phyloP scores from a whole-genome alignment of 495 filamentous ascomycete species.

The Talaromyces wortmannii region DNA sequence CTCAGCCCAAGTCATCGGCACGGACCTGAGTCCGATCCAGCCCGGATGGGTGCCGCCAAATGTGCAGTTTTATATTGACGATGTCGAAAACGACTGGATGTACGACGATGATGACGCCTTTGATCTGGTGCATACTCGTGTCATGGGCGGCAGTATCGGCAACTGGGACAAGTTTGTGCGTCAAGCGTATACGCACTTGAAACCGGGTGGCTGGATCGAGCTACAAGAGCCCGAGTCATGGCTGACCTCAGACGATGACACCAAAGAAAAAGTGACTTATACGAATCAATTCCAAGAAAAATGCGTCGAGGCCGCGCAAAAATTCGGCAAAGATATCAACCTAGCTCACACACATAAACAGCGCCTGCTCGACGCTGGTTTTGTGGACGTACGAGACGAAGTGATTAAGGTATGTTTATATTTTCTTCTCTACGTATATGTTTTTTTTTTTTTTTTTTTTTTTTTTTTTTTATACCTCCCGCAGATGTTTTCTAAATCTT shows the following conservation, averaged over 20 bases:
- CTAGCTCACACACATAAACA: conserved; percentile 15
- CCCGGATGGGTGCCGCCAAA: conserved; percentile 33
- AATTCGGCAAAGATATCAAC: conserved; percentile 17
- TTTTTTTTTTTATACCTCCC: not conserved
- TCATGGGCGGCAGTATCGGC: conserved; percentile 21
- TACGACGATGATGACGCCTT: conserved; percentile 22
- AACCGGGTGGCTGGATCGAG: conserved; percentile 30
- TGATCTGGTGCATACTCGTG: conserved; percentile 29
- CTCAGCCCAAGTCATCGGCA: conserved; percentile 21
- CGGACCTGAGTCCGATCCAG: conserved; percentile 48
- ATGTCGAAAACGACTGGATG: conserved; percentile 25
- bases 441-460: not conserved
- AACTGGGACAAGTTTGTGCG: conserved; percentile 26
- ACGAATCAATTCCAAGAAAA: conserved; percentile 16
- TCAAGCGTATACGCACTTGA: conserved; percentile 27
- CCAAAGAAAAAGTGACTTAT: conserved; percentile 17
- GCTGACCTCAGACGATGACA: conserved; percentile 20
- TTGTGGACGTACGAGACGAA: conserved; percentile 15
- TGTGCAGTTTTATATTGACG: conserved; percentile 24
- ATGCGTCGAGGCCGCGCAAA: conserved; percentile 2
- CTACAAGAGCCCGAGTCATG: conserved; percentile 25
- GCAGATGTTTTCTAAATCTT: not conserved
- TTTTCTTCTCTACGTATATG: conserved; percentile 12
- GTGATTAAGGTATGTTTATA: conserved; percentile 16
- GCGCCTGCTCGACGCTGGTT: conserved; percentile 17